phyloP scores from a whole-genome alignment of 2,329 filamentous ascomycete species.

The Epichloe scottii region DNA sequence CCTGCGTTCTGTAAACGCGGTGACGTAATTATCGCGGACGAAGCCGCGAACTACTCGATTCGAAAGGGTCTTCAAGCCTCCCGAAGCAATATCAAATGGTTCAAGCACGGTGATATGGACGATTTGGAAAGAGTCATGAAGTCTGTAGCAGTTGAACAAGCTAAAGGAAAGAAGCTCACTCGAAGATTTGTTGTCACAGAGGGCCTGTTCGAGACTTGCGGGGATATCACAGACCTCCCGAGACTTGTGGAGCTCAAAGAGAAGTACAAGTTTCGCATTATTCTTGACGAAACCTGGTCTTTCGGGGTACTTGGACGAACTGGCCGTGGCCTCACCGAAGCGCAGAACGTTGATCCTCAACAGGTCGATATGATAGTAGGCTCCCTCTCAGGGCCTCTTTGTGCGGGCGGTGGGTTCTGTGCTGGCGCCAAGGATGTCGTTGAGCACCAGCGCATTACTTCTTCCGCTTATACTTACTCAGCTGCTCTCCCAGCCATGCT shows the following conservation, averaged over 20 bases:
- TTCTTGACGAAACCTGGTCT: constrained; percentile 94
- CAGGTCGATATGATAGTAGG: constrained; percentile 97
- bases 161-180: constrained; percentile 72
- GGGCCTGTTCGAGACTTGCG: constrained; percentile 81
- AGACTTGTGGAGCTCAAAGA: constrained; percentile 88
- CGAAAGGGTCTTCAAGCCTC: constrained; percentile 90
- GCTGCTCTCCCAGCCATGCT: constrained; percentile 87
- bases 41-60: constrained; percentile 84
- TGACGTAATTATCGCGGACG: constrained; percentile 93
- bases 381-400: constrained; percentile 77
- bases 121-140: constrained; percentile 78
- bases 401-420: constrained; percentile 91
- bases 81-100: constrained; percentile 84
- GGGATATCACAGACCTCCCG: constrained; percentile 74
- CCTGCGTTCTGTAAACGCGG: constrained; percentile 94
- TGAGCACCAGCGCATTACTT: constrained; percentile 89
- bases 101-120: constrained; percentile 90
- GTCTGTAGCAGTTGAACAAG: constrained; percentile 78
- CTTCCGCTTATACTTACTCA: constrained; percentile 88
- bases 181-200: constrained; percentile 93
- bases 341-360: constrained; percentile 86
- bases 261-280: constrained; percentile 94
- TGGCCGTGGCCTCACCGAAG: constrained; percentile 85
- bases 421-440: constrained; percentile 85
- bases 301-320: constrained; percentile 90